These are phyloP conservation scores for Capillidium heterosporum DNA, from an alignment of 371 early-diverging fungal genomes.

Conservation along the genomic window DNA sequence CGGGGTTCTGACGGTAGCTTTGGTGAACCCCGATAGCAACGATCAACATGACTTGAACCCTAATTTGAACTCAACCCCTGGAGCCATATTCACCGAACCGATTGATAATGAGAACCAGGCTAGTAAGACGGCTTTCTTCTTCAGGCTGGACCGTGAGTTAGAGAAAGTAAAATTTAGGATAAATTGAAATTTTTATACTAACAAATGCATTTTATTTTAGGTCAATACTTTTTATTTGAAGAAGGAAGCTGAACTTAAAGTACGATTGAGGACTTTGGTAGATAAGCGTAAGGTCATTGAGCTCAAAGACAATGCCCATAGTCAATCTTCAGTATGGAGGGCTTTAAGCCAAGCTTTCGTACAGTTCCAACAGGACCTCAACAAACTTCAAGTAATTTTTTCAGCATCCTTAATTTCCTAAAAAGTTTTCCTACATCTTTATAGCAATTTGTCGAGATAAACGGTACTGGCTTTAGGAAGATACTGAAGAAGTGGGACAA, in stretches of 20 bases:
- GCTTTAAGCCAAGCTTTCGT: constrained; percentile 70
- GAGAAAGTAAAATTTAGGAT: constrained; percentile 39
- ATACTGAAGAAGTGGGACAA: constrained; percentile 98
- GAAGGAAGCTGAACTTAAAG: constrained; percentile 58
- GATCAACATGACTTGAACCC: not conserved
- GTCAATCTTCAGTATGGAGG: constrained; percentile 33
- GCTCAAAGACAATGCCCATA: constrained; percentile 27
- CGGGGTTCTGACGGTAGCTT: not conserved
- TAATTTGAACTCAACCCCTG: not conserved
- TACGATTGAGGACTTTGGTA: constrained; percentile 49
- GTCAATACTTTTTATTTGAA: constrained; percentile 67
- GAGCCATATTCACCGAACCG: too few relatives aligned
- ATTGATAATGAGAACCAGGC: constrained; percentile 20
- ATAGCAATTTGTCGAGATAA: constrained; percentile 87
- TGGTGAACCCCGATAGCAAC: not conserved
- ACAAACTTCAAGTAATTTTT: constrained; percentile 69
- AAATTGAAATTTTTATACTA: not conserved
- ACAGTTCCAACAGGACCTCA: constrained; percentile 78
- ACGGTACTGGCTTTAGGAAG: constrained; percentile 88
- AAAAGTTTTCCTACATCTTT: not conserved
- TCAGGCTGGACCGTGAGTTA: constrained; percentile 62
- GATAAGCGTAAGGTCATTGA: constrained; percentile 65
- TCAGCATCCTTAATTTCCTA: not conserved
- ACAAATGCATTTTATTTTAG: constrained; percentile 14
- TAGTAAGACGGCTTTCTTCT: constrained; percentile 66